Evolutionary conservation across 805 yeast species (phyloP), one percentile per base, ranked within the genome.

Genomic region (Wickerhamomyces sydowiorum): DNA sequence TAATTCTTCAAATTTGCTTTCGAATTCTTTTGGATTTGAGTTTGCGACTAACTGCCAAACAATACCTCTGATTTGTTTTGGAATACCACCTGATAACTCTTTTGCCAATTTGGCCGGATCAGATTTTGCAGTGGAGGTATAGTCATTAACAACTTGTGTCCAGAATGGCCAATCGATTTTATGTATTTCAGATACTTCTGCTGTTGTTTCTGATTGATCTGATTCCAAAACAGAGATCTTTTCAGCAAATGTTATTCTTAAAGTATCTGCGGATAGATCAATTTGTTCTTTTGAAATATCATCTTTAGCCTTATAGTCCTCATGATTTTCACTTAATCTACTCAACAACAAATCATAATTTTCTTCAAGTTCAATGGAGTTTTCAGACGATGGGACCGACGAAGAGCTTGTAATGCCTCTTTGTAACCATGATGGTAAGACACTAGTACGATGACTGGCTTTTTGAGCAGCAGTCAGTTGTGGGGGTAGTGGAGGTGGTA

Each of bases 11-110:
- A 60, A 69, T 14, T 52, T 45, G 7, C 54, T 59, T 21, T 61
- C 64, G 37, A 62, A 59, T 45, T 65, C 69, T 39, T 73, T 71
- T 23, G 75, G 66, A 54, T 90, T 90, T 8, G 95, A 82, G 47
- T 80, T 77, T 15, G 96, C 75, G 42, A 89, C 82, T 38, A 88
- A 69, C 64, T 90, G 97, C 99, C 99, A 91, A 18, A 91, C 75
- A 49, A 90, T 80, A 2, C 96, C 96, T 48, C 98, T 70, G 39
- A 91, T 72, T 48, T 85, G 93, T 36, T 74, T 66, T 13, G 99
- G 98, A 32, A 91, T 81, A 38, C 98, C 98, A 9, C 67, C 65
- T 18, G 82, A 72, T 17, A 93, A 75, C 35, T 84, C 79, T 30
- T 63, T 57, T 36, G 80, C 73, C 44, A 91, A 69, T 48, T 70